A percentile compares a stretch with the other conserved stretches of the same genome.
Evolutionary conservation across 208 protist genomes (phyloP).

Genomic region (Leishmania major): DNA sequence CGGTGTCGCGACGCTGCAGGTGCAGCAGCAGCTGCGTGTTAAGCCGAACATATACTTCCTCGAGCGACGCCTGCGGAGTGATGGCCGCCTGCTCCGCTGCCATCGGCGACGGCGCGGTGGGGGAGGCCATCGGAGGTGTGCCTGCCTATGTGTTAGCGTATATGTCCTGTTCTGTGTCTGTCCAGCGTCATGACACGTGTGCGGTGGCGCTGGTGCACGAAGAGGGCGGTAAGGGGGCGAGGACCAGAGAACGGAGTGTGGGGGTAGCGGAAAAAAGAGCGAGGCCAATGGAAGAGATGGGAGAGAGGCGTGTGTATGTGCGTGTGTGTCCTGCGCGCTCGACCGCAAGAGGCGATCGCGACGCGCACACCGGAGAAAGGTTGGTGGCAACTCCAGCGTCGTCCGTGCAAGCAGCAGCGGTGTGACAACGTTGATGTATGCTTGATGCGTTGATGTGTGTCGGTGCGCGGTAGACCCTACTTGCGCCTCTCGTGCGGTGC

Average conservation of each 20-base stretch:
- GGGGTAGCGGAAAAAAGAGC: not conserved
- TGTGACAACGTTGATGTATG: not conserved
- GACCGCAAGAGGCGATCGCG: not conserved
- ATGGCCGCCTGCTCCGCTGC: not conserved
- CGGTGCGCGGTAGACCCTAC: not conserved
- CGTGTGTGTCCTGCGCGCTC: not conserved
- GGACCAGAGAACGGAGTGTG: not conserved
- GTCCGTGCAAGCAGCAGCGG: not conserved
- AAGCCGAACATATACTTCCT: constrained; percentile 23
- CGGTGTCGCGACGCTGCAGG: constrained; percentile 14
- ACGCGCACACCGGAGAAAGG: not conserved
- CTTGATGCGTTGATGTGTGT: not conserved
- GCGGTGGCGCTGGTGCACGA: not conserved
- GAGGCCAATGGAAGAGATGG: not conserved
- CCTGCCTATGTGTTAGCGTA: not conserved
- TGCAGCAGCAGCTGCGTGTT: constrained; percentile 18
- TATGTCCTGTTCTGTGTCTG: not conserved
- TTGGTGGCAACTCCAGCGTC: not conserved
- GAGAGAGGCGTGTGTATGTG: too few relatives aligned
- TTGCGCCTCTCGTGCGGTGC: not conserved
- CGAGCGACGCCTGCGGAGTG: constrained; percentile 1
- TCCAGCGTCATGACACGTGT: not conserved
- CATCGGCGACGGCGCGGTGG: not conserved
- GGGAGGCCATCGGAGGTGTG: not conserved
- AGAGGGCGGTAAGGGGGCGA: not conserved